Percentiles rank a stretch among this genome's conserved stretches.
Conservation (phyloP, 2,329 filamentous ascomycete genomes). For the Ophiostoma sp. region DNA sequence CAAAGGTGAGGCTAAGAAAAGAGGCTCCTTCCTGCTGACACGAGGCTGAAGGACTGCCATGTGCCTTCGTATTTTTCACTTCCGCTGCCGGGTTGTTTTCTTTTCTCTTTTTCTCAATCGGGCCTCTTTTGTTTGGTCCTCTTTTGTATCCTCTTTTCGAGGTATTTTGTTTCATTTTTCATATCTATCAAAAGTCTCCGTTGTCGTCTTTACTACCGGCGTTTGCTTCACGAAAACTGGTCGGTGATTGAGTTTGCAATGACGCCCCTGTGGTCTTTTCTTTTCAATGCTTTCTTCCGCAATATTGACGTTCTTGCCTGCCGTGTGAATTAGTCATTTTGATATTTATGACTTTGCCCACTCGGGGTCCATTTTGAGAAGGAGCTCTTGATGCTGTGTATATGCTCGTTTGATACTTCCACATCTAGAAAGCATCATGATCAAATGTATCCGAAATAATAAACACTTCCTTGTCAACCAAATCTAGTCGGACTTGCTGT, state of each 20-base stretch:
- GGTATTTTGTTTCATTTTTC: background rate
- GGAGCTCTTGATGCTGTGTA: background rate
- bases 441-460: background rate
- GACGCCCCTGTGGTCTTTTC: background rate
- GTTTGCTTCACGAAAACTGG: background rate
- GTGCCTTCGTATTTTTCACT: background rate
- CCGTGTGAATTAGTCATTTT: background rate
- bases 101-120: conserved; percentile 3
- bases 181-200: background rate
- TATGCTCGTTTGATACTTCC: too few species aligned
- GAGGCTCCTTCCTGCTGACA: background rate
- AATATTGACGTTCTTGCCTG: background rate
- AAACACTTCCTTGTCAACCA: too few species aligned
- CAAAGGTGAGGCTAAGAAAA: background rate
- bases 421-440: background rate
- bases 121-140: background rate
- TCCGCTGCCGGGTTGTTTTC: conserved; percentile 14
- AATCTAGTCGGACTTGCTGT: background rate
- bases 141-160: background rate
- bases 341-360: background rate
- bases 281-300: background rate
- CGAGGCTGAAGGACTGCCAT: background rate
- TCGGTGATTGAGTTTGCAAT: background rate
- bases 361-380: background rate
- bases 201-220: background rate